Base-by-base conservation (phyloP, 108 stramenopile species). In the Fragilariopsis cylindrus region DNA sequence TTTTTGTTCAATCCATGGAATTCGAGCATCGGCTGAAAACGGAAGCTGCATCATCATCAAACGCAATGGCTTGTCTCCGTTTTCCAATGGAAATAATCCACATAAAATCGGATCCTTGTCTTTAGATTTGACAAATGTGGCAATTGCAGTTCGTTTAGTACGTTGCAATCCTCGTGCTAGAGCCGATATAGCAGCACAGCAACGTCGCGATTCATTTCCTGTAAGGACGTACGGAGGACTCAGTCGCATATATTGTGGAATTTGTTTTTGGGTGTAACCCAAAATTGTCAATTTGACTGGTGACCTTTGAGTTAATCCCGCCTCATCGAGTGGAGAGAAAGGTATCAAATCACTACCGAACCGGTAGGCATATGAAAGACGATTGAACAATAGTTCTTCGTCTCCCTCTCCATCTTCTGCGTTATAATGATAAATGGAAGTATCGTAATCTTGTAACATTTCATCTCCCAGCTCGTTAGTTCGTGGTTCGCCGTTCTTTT, bases 281-380 rank as follows among this genome's bases (percentile, higher is more conserved):
- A 96, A 67, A 55, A 96, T 82, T 55, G 75, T 79, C 41, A 96
- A 80, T 8, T 76, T 76, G 49, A 71, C 73, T 12, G 67, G 69
- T 13, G 82, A 89, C 39, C 70, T 53, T 30, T 72, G 66, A 46
- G 75, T 88, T 57, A 94, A 65, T 4, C 90, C 92, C 18, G 80
- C 78, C 78, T 87, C 74, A 79, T 94, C 95, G 81, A 82, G 82
- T 18, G 80, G 81, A 48, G 82, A 81, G 56, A 93, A 78, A 3
- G 92, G 90, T 46, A 93, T 85, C 43, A 90, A 66, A 80, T 92
- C 92, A 9, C 73, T 71, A 45, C 92, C 92, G 72, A 90, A 96
- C 12, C 78, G 73, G 57, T 81, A 85, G 39, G 88, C 94, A 18
- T 85, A 70, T 1, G 82, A 81, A 48, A 81, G 49, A 43, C 82